A percentile compares a stretch with the other conserved stretches of the same genome.
These are phyloP conservation scores for Ramaria sp. DNA, from an alignment of 768 basidiomycete species.

Conservation along the genomic window DNA sequence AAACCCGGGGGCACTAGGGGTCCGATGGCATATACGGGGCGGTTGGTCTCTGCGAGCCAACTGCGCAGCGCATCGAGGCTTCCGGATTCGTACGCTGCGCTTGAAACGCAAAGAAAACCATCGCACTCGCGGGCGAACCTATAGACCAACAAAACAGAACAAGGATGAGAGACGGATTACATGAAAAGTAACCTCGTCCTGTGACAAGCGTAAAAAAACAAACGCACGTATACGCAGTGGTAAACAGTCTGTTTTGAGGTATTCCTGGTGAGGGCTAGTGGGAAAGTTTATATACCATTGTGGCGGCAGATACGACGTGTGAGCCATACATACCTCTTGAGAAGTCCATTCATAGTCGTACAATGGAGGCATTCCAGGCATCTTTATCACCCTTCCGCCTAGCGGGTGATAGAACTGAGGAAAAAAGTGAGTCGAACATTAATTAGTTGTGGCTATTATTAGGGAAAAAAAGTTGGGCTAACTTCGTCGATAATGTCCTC, in stretches of 20 bases:
- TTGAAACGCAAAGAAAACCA: constrained; percentile 12
- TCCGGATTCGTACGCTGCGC: constrained; percentile 12
- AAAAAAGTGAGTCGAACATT: background rate
- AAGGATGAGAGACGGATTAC: background rate
- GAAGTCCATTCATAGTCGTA: constrained; percentile 7
- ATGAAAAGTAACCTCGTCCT: no score
- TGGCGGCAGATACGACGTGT: background rate
- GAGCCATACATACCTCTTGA: background rate
- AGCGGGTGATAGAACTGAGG: constrained; percentile 1
- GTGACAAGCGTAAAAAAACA: no score
- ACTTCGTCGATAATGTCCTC: background rate
- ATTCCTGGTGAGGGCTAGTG: background rate
- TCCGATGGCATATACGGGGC: constrained; percentile 11
- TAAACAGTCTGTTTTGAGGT: background rate
- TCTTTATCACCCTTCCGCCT: background rate
- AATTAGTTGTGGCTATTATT: no score
- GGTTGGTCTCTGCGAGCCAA: constrained; percentile 11
- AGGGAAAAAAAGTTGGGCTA: background rate
- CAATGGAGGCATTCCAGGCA: constrained; percentile 5
- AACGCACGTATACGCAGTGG: background rate
- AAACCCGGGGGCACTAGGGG: constrained; percentile 11
- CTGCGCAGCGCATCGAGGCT: constrained; percentile 4
- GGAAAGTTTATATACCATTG: background rate
- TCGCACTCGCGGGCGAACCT: constrained; percentile 8
- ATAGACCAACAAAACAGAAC: no score